Percentiles rank a stretch among this genome's conserved stretches.
Evolutionary conservation across 495 filamentous ascomycete species (phyloP).

Genomic region (Acidiella bohemica): DNA sequence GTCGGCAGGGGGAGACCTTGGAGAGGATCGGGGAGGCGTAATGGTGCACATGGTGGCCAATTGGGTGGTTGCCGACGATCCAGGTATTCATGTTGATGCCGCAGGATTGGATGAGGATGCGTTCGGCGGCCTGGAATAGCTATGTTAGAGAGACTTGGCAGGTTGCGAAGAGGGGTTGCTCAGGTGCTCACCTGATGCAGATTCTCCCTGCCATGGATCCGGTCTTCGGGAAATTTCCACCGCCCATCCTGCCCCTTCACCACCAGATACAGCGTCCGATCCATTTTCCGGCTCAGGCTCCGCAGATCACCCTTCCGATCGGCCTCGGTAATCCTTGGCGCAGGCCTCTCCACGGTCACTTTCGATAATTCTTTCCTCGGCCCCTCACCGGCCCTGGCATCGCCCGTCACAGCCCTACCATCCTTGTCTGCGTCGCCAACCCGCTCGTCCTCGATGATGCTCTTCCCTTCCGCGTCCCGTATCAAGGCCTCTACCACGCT

Average conservation of each 20-base stretch:
- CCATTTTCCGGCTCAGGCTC: conserved; percentile 64
- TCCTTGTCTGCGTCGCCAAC: conserved; percentile 16
- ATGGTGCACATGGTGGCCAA: conserved; percentile 58
- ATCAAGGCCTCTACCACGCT: conserved; percentile 53
- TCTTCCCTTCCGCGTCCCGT: conserved; percentile 59
- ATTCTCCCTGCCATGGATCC: conserved; percentile 53
- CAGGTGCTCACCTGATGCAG: conserved; percentile 55
- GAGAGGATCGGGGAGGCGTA: conserved; percentile 29
- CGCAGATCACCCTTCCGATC: conserved; percentile 59
- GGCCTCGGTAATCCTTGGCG: conserved; percentile 61
- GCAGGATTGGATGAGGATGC: conserved; percentile 58
- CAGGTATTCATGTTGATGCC: conserved; percentile 98
- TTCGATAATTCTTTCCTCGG: conserved; percentile 40
- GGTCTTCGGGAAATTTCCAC: conserved; percentile 69
- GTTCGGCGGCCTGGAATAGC: conserved; percentile 62
- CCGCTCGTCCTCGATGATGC: conserved; percentile 4
- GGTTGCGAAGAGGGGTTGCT: neutral
- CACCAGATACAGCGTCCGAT: conserved; percentile 72
- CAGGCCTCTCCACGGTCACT: conserved; percentile 57
- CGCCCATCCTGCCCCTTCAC: conserved; percentile 52
- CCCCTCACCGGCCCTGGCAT: conserved; percentile 39
- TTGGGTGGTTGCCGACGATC: conserved; percentile 81
- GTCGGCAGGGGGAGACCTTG: conserved; percentile 22
- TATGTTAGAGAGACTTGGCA: conserved; percentile 18
- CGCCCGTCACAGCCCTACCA: conserved; percentile 36